phyloP scores from a whole-genome alignment of 2,329 filamentous ascomycete species.

The Pseudomassariella vexata region DNA sequence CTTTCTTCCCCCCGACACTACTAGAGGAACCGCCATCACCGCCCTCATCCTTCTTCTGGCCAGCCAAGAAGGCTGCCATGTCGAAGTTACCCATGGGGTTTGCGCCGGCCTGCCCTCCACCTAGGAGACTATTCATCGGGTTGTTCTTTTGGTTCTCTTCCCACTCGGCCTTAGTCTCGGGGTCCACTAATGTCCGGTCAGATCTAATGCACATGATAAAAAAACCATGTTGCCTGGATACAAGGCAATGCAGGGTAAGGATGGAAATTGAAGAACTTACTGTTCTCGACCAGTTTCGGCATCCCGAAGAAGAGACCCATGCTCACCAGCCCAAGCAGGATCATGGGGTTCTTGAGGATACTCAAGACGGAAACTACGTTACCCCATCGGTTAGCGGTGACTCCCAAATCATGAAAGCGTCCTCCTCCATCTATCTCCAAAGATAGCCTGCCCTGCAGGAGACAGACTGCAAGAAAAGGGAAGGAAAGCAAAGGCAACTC shows the following conservation, averaged over 20 bases:
- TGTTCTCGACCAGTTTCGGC: constrained; percentile 93
- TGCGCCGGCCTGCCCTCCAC: constrained; percentile 30
- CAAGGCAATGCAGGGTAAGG: not conserved
- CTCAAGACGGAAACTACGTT: constrained; percentile 68
- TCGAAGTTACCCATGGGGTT: constrained; percentile 52
- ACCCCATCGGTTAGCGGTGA: not conserved
- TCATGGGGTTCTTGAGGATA: constrained; percentile 93
- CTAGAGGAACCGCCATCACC: constrained; percentile 17
- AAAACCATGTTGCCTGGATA: not conserved
- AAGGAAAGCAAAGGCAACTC: constrained; percentile 31
- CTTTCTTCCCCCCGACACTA: constrained; percentile 29
- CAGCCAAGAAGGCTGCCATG: constrained; percentile 58
- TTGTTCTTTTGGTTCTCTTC: constrained; percentile 80
- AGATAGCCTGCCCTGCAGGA: too few species aligned
- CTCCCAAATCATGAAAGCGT: not conserved
- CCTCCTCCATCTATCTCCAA: not conserved
- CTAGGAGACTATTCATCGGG: constrained; percentile 55
- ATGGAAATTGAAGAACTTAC: constrained; percentile 47
- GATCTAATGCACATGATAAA: constrained; percentile 2
- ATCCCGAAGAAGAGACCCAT: constrained; percentile 83
- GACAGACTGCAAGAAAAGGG: constrained; percentile 2
- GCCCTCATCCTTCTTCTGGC: constrained; percentile 36
- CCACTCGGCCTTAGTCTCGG: constrained; percentile 89
- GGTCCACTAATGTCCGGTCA: constrained; percentile 66
- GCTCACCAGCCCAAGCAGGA: constrained; percentile 79